These are phyloP conservation scores for Coniochaeta sp. DNA, from an alignment of 2,329 filamentous ascomycete species.

Conservation along the genomic window DNA sequence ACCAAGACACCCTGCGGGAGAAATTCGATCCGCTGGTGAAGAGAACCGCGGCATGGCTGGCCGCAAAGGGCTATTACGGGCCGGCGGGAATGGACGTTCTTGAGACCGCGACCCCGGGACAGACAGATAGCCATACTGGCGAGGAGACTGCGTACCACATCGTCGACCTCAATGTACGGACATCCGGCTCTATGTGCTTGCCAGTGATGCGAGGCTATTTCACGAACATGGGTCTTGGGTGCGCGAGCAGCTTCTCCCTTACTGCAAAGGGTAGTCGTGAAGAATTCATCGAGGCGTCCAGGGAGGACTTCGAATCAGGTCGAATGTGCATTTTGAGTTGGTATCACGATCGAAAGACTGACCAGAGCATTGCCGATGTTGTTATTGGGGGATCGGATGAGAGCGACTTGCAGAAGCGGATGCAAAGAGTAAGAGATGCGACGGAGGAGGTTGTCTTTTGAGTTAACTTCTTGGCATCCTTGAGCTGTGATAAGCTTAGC, in stretches of 20 bases:
- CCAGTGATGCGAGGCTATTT: constrained; percentile 22
- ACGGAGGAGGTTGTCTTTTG: constrained; percentile 22
- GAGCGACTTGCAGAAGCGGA: constrained; percentile 10
- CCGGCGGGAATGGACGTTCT: constrained; percentile 24
- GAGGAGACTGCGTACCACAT: constrained; percentile 14
- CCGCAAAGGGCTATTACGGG: constrained; percentile 21
- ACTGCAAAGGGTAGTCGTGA: constrained; percentile 11
- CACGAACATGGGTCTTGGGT: constrained; percentile 15
- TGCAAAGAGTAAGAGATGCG: constrained; percentile 16
- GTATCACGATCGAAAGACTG: constrained; percentile 20
- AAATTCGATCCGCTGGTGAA: constrained; percentile 17
- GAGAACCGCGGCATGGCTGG: constrained; percentile 18
- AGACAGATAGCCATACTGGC: constrained; percentile 2
- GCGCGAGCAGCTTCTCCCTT: constrained; percentile 21
- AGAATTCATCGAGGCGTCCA: constrained; percentile 19
- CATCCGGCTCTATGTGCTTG: constrained; percentile 21
- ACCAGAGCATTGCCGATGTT: constrained; percentile 20
- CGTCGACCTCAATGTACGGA: constrained; percentile 26
- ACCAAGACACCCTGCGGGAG: constrained; percentile 18
- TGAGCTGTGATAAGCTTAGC: background rate
- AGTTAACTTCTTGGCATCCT: background rate
- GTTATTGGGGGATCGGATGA: constrained; percentile 20
- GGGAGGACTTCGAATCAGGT: constrained; percentile 15
- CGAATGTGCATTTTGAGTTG: constrained; percentile 22
- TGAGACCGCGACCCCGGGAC: constrained; percentile 12